phyloP scores from a whole-genome alignment of 331 rosid genomes.

The Dryas integrifolia region DNA sequence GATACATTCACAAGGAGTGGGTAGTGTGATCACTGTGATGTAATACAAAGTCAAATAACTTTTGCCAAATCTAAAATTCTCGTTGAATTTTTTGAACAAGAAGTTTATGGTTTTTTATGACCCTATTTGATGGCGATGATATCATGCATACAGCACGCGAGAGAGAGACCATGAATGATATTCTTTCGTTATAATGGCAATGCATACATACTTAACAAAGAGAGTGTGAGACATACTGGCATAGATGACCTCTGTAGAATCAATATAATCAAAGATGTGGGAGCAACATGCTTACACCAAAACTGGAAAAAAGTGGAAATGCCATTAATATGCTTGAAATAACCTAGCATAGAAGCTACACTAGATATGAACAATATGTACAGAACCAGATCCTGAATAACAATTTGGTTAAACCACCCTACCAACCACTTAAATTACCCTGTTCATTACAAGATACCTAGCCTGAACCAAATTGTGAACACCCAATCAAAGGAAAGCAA shows the following conservation, averaged over 20 bases:
- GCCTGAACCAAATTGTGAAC: neutral
- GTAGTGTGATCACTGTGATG: no score
- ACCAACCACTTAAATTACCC: constrained; percentile 12
- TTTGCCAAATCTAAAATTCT: no score
- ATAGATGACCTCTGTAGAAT: neutral
- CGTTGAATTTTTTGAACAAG: no score
- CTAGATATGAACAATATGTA: constrained; percentile 40
- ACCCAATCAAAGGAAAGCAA: neutral
- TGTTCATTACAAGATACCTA: constrained; percentile 11
- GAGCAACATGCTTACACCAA: neutral
- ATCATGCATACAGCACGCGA: no score
- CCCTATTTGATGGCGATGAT: no score
- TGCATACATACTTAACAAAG: no score
- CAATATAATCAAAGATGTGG: neutral
- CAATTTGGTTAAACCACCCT: neutral
- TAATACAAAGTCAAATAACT: no score
- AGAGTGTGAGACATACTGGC: neutral
- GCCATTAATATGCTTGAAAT: neutral
- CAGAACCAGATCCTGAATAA: constrained; percentile 27
- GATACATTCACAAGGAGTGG: no score
- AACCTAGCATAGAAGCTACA: constrained; percentile 22
- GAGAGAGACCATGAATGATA: no score
- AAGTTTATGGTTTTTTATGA: no score
- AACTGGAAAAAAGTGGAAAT: neutral
- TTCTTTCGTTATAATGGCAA: no score